phyloP scores from a whole-genome alignment of 2,329 filamentous ascomycete species.

The Chaetomiaceae sp. region DNA sequence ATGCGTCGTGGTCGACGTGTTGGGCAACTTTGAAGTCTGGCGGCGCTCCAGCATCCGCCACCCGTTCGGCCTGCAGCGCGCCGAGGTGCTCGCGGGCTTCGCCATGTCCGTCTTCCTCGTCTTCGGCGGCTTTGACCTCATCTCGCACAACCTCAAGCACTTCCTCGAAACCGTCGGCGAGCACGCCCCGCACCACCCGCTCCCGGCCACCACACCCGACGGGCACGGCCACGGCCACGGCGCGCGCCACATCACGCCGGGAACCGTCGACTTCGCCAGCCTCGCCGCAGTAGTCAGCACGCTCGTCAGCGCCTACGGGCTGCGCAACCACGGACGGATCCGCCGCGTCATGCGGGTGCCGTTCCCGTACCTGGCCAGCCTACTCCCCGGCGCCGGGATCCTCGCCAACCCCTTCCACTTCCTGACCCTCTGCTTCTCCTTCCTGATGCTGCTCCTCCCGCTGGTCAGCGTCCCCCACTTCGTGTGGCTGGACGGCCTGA shows the following conservation, averaged over 20 bases:
- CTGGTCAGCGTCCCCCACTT: constrained; percentile 78
- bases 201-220: constrained; percentile 48
- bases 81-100: constrained; percentile 91
- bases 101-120: constrained; percentile 92
- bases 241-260: constrained; percentile 55
- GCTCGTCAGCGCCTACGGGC: constrained; percentile 76
- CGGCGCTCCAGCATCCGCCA: constrained; percentile 86
- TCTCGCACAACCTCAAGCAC: constrained; percentile 91
- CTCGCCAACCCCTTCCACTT: constrained; percentile 94
- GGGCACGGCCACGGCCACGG: constrained; percentile 26
- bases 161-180: constrained; percentile 62
- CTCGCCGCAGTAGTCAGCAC: constrained; percentile 79
- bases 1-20: constrained; percentile 86
- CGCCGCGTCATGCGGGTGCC: constrained; percentile 80
- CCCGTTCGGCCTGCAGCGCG: constrained; percentile 87
- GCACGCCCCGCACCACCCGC: constrained; percentile 69
- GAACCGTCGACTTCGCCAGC: constrained; percentile 76
- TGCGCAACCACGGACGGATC: constrained; percentile 89
- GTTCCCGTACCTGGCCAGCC: constrained; percentile 62
- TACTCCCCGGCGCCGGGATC: constrained; percentile 74
- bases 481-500: constrained; percentile 73
- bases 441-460: constrained; percentile 68
- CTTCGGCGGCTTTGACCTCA: constrained; percentile 95
- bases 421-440: constrained; percentile 82
- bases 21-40: constrained; percentile 98